These are phyloP conservation scores for Cornus controversa DNA, from an alignment of 148 eudicot genomes.

Conservation along the genomic window DNA sequence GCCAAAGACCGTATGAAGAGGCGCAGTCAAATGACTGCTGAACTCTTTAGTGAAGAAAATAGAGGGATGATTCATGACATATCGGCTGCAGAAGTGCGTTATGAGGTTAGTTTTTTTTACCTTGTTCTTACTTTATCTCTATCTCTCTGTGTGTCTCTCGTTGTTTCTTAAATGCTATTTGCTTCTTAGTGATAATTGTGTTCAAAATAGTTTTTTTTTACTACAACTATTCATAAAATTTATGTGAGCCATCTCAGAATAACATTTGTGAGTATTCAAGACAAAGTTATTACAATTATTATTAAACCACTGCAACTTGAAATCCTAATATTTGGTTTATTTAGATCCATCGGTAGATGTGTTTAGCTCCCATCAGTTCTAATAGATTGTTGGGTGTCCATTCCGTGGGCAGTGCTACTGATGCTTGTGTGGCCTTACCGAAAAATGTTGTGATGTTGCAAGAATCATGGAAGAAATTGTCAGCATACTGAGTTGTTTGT, in stretches of 20 bases:
- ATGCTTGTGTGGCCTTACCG: neutral
- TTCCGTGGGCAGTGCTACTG: neutral
- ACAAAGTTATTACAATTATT: too few relatives aligned
- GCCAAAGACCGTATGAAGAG: slow-evolving; percentile 69
- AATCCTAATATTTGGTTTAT: neutral
- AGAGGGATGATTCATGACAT: slow-evolving; percentile 49
- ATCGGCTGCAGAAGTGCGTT: slow-evolving; percentile 63
- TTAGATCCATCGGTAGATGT: too few relatives aligned
- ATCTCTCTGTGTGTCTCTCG: neutral
- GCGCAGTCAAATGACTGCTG: slow-evolving; percentile 46
- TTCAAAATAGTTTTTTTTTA: neutral
- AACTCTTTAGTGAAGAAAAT: slow-evolving; percentile 51
- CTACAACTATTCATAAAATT: too few relatives aligned
- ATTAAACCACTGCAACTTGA: too few relatives aligned
- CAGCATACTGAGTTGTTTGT: too few relatives aligned
- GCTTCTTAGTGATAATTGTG: neutral
- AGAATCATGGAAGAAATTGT: too few relatives aligned
- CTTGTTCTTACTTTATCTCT: neutral
- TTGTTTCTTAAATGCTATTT: neutral
- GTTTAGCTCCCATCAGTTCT: neutral
- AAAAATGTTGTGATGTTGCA: too few relatives aligned
- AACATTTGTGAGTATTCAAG: too few relatives aligned
- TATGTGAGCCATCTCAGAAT: too few relatives aligned
- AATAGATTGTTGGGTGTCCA: neutral
- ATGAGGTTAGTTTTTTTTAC: slow-evolving; percentile 44